A percentile compares a stretch with the other conserved stretches of the same genome.
These are phyloP conservation scores for Biscogniauxia mediterranea DNA, from an alignment of 2,329 filamentous ascomycete genomes.

Conservation along the genomic window DNA sequence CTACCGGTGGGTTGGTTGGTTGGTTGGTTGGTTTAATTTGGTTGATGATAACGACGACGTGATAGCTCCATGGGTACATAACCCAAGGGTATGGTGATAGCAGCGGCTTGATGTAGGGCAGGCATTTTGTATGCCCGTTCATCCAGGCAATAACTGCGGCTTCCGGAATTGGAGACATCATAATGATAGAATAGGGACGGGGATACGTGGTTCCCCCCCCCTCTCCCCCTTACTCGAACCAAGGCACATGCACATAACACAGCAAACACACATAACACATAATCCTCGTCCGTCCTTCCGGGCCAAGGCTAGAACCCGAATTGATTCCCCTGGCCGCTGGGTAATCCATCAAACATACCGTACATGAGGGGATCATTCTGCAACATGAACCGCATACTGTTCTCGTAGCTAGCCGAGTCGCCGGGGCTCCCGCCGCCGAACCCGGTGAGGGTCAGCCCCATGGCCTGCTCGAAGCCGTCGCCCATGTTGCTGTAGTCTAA, in stretches of 20 bases:
- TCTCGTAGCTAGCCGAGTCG: conserved; percentile 22
- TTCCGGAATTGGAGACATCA: not conserved
- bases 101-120: not conserved
- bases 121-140: too few relatives aligned
- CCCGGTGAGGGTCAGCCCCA: conserved; percentile 42
- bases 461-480: conserved; percentile 43
- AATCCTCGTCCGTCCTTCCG: not conserved
- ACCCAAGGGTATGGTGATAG: not conserved
- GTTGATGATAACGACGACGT: too few relatives aligned
- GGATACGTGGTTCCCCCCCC: too few relatives aligned
- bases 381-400: conserved; percentile 27
- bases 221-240: not conserved
- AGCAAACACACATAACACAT: too few relatives aligned
- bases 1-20: too few relatives aligned
- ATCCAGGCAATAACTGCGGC: not conserved
- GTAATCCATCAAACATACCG: conserved; percentile 16
- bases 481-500: conserved; percentile 37
- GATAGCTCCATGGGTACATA: too few relatives aligned
- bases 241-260: too few relatives aligned
- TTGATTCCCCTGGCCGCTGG: not conserved
- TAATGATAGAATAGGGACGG: not conserved
- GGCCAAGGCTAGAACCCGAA: conserved; percentile 4
- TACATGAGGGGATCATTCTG: conserved; percentile 24
- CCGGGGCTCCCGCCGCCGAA: conserved; percentile 31
- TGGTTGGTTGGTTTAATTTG: too few relatives aligned